A percentile compares a stretch with the other conserved stretches of the same genome.
phyloP scores from a whole-genome alignment of 2,329 filamentous ascomycete species.

The Colletotrichum karsti region DNA sequence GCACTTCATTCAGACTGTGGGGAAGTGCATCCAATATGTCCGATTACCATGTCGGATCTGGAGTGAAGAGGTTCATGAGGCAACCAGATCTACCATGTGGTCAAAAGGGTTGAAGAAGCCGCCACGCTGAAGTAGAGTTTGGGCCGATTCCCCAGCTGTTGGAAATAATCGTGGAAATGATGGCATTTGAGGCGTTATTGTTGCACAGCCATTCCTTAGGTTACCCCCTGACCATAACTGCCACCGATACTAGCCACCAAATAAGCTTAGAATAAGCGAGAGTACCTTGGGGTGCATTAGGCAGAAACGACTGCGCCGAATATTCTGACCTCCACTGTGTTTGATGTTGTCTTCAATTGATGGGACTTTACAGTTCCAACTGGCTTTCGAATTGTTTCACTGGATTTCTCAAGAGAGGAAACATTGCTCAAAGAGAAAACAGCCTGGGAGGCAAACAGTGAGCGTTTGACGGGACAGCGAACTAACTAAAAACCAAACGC shows the following conservation, averaged over 20 bases:
- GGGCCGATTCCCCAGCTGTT: neutral
- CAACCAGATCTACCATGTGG: conserved; percentile 1
- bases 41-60: neutral
- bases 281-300: neutral
- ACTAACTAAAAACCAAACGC: too few relatives aligned
- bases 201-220: neutral
- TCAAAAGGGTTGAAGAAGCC: neutral
- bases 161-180: neutral
- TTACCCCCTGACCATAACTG: neutral
- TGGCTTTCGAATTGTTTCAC: too few relatives aligned
- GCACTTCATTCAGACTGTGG: neutral
- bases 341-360: too few relatives aligned
- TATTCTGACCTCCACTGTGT: too few relatives aligned
- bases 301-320: neutral
- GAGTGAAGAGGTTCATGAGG: neutral
- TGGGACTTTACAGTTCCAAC: too few relatives aligned
- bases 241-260: conserved; percentile 3
- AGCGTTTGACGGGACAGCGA: too few relatives aligned
- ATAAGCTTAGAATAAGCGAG: conserved; percentile 7
- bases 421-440: too few relatives aligned
- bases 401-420: too few relatives aligned
- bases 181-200: neutral
- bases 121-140: neutral
- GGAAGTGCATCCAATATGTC: neutral
- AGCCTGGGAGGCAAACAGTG: too few relatives aligned